phyloP scores from a whole-genome alignment of 805 yeast species.

The Ascoidea tarda region DNA sequence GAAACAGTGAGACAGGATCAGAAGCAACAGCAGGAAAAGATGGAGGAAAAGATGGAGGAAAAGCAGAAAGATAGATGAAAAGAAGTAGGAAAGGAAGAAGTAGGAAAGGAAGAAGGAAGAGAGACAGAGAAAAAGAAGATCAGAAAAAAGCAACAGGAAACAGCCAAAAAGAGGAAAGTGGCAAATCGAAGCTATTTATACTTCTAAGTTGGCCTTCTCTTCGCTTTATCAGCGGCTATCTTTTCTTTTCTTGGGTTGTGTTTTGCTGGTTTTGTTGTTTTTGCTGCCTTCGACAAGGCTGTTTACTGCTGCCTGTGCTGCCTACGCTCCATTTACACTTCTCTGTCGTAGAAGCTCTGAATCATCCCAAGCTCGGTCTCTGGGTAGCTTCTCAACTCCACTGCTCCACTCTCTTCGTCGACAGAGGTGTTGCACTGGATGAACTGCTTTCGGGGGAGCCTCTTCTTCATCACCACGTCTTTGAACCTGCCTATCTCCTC shows the following conservation, averaged over 20 bases:
- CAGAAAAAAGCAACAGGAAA: no score
- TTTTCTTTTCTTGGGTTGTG: no score
- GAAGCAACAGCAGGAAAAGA: background rate
- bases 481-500: conserved; percentile 51
- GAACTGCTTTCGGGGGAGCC: conserved; percentile 73
- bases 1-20: background rate
- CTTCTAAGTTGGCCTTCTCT: no score
- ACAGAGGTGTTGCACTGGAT: conserved; percentile 67
- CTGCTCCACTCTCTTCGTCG: conserved; percentile 11
- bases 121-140: no score
- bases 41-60: no score
- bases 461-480: conserved; percentile 52
- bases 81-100: background rate
- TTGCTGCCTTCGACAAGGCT: no score
- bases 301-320: no score
- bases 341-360: conserved; percentile 58
- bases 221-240: no score
- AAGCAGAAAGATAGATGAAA: background rate
- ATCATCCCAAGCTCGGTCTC: conserved; percentile 69
- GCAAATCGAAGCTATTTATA: no score
- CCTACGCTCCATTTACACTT: conserved; percentile 12
- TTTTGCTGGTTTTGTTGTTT: no score
- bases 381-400: conserved; percentile 49
- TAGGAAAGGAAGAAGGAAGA: background rate
- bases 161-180: no score